Evolutionary conservation across 345 rosid genomes (phyloP).

Genomic region (Populus davidiana): DNA sequence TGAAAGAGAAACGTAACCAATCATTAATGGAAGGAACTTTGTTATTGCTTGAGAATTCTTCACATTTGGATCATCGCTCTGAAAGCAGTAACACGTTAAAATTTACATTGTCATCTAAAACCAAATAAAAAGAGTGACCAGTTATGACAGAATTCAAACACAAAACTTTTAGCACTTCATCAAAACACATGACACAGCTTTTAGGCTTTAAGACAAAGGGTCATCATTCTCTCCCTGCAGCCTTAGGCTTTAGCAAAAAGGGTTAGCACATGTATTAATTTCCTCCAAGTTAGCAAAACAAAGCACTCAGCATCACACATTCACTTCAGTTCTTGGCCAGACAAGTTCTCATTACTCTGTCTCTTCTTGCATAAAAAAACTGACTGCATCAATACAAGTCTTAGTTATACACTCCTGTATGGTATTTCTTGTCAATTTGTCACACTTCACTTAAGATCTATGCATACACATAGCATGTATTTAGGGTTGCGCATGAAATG

Average conservation of each 20-base stretch:
- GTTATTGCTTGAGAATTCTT: slow-evolving; percentile 85
- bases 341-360: not conserved
- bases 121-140: not conserved
- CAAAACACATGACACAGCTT: not conserved
- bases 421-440: too few relatives aligned
- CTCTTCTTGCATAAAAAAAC: not conserved
- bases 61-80: slow-evolving; percentile 83
- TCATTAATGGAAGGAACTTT: slow-evolving; percentile 78
- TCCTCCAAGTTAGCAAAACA: slow-evolving; percentile 2
- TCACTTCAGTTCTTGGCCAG: not conserved
- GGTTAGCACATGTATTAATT: not conserved
- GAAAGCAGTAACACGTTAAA: slow-evolving; percentile 13
- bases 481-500: not conserved
- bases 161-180: not conserved
- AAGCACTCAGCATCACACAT: not conserved
- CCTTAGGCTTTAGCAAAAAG: not conserved
- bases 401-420: not conserved
- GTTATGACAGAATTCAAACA: not conserved
- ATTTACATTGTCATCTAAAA: not conserved
- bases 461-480: not conserved
- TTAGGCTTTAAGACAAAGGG: not conserved
- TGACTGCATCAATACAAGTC: not conserved
- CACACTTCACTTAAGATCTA: not conserved
- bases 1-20: slow-evolving; percentile 92
- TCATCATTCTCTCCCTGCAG: not conserved